Conservation (phyloP, 352 stramenopile species). For the Phytopythium cucurbitacearum region DNA sequence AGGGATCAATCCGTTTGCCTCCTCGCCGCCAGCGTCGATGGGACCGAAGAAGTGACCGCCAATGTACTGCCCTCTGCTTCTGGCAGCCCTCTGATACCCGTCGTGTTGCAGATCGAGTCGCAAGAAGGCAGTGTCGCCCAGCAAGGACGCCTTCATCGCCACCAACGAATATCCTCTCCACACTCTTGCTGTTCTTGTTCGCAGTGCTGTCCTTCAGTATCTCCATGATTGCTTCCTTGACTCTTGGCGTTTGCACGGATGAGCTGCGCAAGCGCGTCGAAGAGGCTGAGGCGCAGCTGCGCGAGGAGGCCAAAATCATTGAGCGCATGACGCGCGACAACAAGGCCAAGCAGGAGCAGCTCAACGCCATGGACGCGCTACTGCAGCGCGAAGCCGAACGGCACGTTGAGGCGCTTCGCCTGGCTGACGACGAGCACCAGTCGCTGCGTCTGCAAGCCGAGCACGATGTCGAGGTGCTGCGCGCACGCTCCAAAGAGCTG, state of each 20-base stretch:
- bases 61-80: neutral
- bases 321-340: slow-evolving; percentile 77
- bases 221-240: slow-evolving; percentile 6
- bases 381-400: slow-evolving; percentile 64
- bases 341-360: slow-evolving; percentile 66
- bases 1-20: no score
- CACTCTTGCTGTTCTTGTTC: neutral
- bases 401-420: slow-evolving; percentile 40
- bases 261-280: slow-evolving; percentile 68
- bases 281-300: slow-evolving; percentile 66
- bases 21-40: slow-evolving; percentile 13
- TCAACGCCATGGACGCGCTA: slow-evolving; percentile 57
- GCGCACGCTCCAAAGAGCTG: slow-evolving; percentile 45
- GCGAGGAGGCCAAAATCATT: slow-evolving; percentile 79
- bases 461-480: slow-evolving; percentile 60
- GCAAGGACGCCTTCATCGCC: slow-evolving; percentile 46
- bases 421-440: slow-evolving; percentile 57
- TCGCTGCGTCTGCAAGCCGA: slow-evolving; percentile 54
- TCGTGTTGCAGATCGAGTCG: slow-evolving; percentile 7
- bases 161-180: slow-evolving; percentile 70
- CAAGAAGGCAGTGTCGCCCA: slow-evolving; percentile 19
- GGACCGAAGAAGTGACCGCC: slow-evolving; percentile 34
- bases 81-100: neutral
- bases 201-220: slow-evolving; percentile 1
- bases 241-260: slow-evolving; percentile 26